Evolutionary conservation across 805 yeast genomes (phyloP).

Genomic region (Brettanomyces sp.): DNA sequence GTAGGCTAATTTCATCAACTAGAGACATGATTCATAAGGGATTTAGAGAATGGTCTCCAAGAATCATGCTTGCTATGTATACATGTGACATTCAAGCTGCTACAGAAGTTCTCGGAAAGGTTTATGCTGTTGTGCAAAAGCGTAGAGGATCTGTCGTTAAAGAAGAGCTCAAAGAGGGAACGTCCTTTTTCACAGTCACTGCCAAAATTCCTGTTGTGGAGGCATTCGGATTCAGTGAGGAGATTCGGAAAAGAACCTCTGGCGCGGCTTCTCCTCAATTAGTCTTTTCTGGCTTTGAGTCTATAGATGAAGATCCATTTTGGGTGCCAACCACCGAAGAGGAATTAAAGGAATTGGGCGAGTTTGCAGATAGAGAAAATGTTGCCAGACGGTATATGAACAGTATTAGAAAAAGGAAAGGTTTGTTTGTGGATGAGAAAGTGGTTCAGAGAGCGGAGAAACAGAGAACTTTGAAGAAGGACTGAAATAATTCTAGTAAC

Average conservation of each 20-base stretch:
- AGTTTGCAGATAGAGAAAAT: slow-evolving; percentile 80
- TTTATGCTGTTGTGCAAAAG: slow-evolving; percentile 85
- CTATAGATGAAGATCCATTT: slow-evolving; percentile 87
- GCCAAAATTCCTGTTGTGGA: slow-evolving; percentile 89
- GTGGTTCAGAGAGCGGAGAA: slow-evolving; percentile 89
- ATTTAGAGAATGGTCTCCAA: slow-evolving; percentile 75
- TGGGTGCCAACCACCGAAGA: slow-evolving; percentile 99
- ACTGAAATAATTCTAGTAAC: slow-evolving; percentile 23
- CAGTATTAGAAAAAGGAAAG: slow-evolving; percentile 73
- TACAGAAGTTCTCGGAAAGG: slow-evolving; percentile 90
- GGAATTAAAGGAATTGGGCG: slow-evolving; percentile 90
- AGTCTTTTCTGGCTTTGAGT: slow-evolving; percentile 80
- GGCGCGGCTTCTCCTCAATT: slow-evolving; percentile 98
- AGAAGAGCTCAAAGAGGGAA: slow-evolving; percentile 97
- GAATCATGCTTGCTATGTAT: slow-evolving; percentile 87
- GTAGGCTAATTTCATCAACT: slow-evolving; percentile 64
- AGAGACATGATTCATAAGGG: slow-evolving; percentile 65
- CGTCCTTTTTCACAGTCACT: slow-evolving; percentile 83
- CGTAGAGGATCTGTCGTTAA: slow-evolving; percentile 77
- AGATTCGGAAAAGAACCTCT: slow-evolving; percentile 82
- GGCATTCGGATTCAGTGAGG: slow-evolving; percentile 95
- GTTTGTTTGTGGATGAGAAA: slow-evolving; percentile 82
- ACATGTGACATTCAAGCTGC: slow-evolving; percentile 92
- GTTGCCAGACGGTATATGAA: slow-evolving; percentile 84
- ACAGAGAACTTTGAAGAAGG: slow-evolving; percentile 79